Evolutionary conservation across 2,329 filamentous ascomycete genomes (phyloP).

Genomic region (Fusarium sarcochroum): DNA sequence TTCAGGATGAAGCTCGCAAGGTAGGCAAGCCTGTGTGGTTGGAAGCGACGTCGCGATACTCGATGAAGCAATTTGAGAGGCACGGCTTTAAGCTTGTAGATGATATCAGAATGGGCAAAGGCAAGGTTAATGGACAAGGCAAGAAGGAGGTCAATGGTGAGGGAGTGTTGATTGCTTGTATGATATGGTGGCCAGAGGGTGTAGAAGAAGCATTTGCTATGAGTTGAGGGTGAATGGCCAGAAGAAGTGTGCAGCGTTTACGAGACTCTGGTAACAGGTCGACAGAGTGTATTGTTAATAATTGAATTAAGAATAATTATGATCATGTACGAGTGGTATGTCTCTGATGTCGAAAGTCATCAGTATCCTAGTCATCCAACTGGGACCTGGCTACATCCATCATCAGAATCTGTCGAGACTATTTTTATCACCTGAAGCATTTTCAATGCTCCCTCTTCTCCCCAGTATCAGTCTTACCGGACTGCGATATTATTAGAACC

Average conservation of each 20-base stretch:
- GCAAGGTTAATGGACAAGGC: conserved; percentile 13
- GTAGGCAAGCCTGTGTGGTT: conserved; percentile 26
- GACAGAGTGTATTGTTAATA: too few species aligned
- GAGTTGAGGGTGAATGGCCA: too few species aligned
- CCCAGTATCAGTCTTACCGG: not conserved
- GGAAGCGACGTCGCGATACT: conserved; percentile 25
- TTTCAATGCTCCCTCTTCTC: not conserved
- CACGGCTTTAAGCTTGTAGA: conserved; percentile 22
- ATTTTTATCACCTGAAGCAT: not conserved
- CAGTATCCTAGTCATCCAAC: too few species aligned
- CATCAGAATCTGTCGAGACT: too few species aligned
- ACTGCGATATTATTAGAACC: not conserved
- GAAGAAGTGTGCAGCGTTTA: too few species aligned
- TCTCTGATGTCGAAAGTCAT: too few species aligned
- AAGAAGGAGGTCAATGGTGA: conserved; percentile 20
- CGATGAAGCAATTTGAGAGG: conserved; percentile 18
- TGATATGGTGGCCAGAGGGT: conserved; percentile 33
- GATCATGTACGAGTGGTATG: too few species aligned
- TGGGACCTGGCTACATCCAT: too few species aligned
- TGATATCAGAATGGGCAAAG: conserved; percentile 24
- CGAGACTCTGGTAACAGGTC: too few species aligned
- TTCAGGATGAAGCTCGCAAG: conserved; percentile 9
- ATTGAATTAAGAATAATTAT: too few species aligned
- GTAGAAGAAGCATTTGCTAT: not conserved
- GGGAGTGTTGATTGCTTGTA: conserved; percentile 17